Evolutionary conservation across 2,329 filamentous ascomycete genomes (phyloP), one percentile per base, ranked within the genome.

Genomic region (Beauveria bassiana): DNA sequence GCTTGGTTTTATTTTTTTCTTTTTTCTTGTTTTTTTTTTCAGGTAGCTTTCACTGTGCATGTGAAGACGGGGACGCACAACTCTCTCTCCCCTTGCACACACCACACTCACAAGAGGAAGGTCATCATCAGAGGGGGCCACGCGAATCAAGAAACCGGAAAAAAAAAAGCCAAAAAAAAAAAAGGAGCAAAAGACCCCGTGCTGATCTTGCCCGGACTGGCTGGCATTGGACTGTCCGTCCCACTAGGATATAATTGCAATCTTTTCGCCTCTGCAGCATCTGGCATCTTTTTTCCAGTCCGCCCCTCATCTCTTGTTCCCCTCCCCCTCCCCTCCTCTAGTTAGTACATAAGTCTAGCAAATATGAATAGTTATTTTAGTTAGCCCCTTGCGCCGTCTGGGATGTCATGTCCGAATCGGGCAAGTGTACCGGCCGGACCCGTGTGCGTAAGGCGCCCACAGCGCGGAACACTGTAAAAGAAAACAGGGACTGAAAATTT

Each of bases 381-480:
- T 52, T 22, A 3, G 26, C 42, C 14, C 14, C 43, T 28, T 14
- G 18, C 31, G 49, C 26, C 6, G 28, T 40, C 26, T 31, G n/a
- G 28, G 6, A 14, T 12, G 40, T 34, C 38, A 45, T 60, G 58
- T 47, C 58, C 58, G 54, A 53, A 61, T 61, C 49, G 49, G 58
- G 58, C 50, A 61, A 61, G 40, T 61, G 24, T 49, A 61, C 57
- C 57, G 47, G 57, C 57, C 57, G 47, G 46, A 34, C 51, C 46
- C 46, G 42, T 31, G 56, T 38, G 14, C 12, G 34, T 14, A 14
- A 12, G 22, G 22, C 22, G 34, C 34, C 12, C 10, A 16, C 34
- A 38, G 34, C 31, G 31, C 34, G 12, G 34, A 14, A 38, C 14
- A 4, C 14, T 38, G 18, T 7, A 22, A 34, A 34, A 26, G 24